Conservation (phyloP, 2,329 filamentous ascomycete species). For the Fusarium nematophilum region DNA sequence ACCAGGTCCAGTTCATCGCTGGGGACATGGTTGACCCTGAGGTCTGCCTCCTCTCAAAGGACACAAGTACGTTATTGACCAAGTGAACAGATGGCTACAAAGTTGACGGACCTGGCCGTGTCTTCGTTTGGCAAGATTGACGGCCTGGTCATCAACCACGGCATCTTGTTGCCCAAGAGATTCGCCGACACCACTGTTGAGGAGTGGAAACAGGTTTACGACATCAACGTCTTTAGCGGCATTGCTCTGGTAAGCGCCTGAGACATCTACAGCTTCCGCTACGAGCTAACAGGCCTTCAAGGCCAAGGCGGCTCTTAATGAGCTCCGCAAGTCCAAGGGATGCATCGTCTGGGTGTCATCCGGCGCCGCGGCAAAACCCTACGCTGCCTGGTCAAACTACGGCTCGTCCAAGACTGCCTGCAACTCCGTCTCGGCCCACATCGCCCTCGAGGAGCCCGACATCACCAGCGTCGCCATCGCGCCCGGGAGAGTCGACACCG, state of each 20-base stretch:
- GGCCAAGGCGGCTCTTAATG: constrained; percentile 77
- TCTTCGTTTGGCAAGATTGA: constrained; percentile 79
- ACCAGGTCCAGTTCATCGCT: constrained; percentile 65
- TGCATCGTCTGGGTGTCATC: constrained; percentile 83
- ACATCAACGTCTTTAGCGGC: constrained; percentile 88
- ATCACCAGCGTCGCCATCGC: constrained; percentile 79
- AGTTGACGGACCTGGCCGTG: constrained; percentile 73
- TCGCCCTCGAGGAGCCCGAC: constrained; percentile 80
- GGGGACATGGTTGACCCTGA: constrained; percentile 66
- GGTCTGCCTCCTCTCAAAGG: constrained; percentile 6
- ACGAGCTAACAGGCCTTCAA: constrained; percentile 49
- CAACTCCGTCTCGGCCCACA: constrained; percentile 80
- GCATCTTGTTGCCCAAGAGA: constrained; percentile 79
- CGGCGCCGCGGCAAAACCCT: constrained; percentile 75
- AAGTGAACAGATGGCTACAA: constrained; percentile 62
- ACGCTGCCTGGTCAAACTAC: constrained; percentile 82
- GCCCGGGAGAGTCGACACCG: constrained; percentile 87
- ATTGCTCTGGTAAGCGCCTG: constrained; percentile 74
- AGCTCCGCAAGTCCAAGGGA: constrained; percentile 75
- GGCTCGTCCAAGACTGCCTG: constrained; percentile 85
- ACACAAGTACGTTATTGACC: background rate
- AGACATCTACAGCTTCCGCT: background rate
- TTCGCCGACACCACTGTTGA: constrained; percentile 75
- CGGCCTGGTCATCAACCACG: constrained; percentile 89
- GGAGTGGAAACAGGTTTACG: constrained; percentile 81